Conservation (phyloP, 2,329 filamentous ascomycete genomes). For the Fusarium nurragi region DNA sequence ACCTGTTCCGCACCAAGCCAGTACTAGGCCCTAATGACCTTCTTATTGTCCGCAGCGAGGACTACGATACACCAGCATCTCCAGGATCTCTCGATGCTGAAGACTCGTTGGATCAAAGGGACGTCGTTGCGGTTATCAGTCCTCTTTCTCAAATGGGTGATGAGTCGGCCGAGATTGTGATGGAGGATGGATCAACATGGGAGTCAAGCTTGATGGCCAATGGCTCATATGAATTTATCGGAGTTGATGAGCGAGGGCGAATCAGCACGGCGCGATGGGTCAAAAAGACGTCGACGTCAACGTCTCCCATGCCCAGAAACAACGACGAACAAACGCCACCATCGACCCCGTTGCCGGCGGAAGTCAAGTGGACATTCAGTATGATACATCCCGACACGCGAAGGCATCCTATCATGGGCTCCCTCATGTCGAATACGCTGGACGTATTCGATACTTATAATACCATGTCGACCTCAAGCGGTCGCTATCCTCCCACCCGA, state of each 20-base stretch:
- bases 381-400: constrained; percentile 75
- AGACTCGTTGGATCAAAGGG: constrained; percentile 57
- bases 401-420: constrained; percentile 79
- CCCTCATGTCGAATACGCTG: constrained; percentile 69
- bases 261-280: constrained; percentile 76
- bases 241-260: constrained; percentile 65
- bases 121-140: constrained; percentile 75
- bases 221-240: constrained; percentile 73
- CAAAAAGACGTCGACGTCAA: constrained; percentile 51
- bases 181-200: constrained; percentile 72
- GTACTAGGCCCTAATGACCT: constrained; percentile 75
- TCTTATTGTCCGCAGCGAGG: constrained; percentile 75
- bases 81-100: constrained; percentile 54
- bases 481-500: constrained; percentile 59
- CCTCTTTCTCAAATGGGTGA: constrained; percentile 60
- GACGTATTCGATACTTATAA: constrained; percentile 76
- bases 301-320: constrained; percentile 26
- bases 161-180: constrained; percentile 70
- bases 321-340: constrained; percentile 39
- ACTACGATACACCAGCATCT: constrained; percentile 59
- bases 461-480: constrained; percentile 61
- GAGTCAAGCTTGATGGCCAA: constrained; percentile 60
- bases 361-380: constrained; percentile 77
- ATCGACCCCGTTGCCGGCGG: constrained; percentile 45
- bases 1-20: constrained; percentile 70